A percentile compares a stretch with the other conserved stretches of the same genome.
These are phyloP conservation scores for Neostapfia colusana DNA, from an alignment of 176 grass and related monocot species.

Conservation along the genomic window DNA sequence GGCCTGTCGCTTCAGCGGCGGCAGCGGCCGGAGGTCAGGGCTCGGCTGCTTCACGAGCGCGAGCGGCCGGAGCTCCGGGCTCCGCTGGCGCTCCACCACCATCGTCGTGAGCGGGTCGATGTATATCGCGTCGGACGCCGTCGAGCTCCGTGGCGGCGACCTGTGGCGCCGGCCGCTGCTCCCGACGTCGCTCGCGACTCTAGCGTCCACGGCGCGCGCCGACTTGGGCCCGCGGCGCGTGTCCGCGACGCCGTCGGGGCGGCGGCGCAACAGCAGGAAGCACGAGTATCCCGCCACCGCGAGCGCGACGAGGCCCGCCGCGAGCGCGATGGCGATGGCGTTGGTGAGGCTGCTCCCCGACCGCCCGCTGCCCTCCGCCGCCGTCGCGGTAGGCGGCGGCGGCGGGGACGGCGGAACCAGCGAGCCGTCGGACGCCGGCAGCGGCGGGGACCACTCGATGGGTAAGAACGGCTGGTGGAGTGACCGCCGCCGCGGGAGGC, in stretches of 20 bases:
- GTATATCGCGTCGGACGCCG: conserved; percentile 50
- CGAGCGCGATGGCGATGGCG: conserved; percentile 54
- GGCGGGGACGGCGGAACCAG: background rate
- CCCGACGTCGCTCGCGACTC: conserved; percentile 40
- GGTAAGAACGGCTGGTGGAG: conserved; percentile 69
- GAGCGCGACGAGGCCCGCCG: conserved; percentile 39
- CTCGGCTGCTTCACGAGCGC: conserved; percentile 46
- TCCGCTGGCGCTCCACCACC: conserved; percentile 44
- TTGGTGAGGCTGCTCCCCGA: conserved; percentile 41
- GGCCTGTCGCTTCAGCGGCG: conserved; percentile 41
- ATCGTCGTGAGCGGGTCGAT: conserved; percentile 46
- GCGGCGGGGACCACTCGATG: conserved; percentile 46
- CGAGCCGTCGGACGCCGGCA: conserved; percentile 17
- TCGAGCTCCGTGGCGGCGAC: conserved; percentile 52
- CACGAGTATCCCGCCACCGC: conserved; percentile 44
- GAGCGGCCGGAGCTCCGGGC: conserved; percentile 67
- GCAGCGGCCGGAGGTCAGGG: conserved; percentile 67
- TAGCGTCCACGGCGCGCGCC: conserved; percentile 4
- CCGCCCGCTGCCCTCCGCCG: background rate
- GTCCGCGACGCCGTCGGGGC: background rate
- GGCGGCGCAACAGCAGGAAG: conserved; percentile 51
- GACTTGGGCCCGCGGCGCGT: background rate
- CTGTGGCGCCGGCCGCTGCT: conserved; percentile 43
- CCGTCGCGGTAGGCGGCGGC: background rate
- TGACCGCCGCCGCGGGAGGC: conserved; percentile 25